phyloP scores from a whole-genome alignment of 2,329 filamentous ascomycete genomes.

The Epichloe hybrida region DNA sequence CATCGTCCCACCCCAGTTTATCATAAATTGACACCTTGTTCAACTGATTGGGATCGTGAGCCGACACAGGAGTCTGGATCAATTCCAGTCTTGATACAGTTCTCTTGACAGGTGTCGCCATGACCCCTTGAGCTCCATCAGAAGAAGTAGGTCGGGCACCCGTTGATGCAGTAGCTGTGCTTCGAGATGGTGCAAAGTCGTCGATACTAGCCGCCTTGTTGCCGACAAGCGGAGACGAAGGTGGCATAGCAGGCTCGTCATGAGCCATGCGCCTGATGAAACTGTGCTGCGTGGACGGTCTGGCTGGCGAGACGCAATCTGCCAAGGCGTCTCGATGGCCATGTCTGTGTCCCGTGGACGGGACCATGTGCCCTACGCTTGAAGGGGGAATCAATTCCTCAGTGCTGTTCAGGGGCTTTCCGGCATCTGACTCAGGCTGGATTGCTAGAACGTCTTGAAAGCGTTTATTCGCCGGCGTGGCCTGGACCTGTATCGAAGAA shows the following conservation, averaged over 20 bases:
- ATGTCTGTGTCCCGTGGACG: conserved; percentile 26
- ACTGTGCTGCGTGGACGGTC: conserved; percentile 10
- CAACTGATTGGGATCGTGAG: conserved; percentile 7
- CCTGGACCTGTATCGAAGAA: conserved; percentile 37
- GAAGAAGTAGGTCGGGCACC: conserved; percentile 8
- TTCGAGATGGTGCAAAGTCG: conserved; percentile 7
- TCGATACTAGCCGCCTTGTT: conserved; percentile 11
- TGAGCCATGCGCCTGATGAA: conserved; percentile 17
- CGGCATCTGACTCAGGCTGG: conserved; percentile 13
- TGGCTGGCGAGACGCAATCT: conserved; percentile 15
- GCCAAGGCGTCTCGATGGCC: conserved; percentile 18
- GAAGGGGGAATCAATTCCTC: conserved; percentile 25
- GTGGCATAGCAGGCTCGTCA: conserved; percentile 17
- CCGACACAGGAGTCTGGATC: conserved; percentile 8
- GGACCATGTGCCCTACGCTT: conserved; percentile 24
- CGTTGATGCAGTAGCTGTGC: conserved; percentile 8
- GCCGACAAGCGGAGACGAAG: conserved; percentile 23
- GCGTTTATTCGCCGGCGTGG: conserved; percentile 41
- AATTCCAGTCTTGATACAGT: conserved; percentile 9
- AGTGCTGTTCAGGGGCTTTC: conserved; percentile 10
- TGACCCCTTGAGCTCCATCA: conserved; percentile 11
- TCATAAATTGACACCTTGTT: conserved; percentile 36
- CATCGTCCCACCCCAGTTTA: conserved; percentile 44
- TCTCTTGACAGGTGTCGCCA: conserved; percentile 28
- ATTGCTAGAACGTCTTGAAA: conserved; percentile 36